These are phyloP conservation scores for Alternaria ethzedia DNA, from an alignment of 2,329 filamentous ascomycete species.

Conservation along the genomic window DNA sequence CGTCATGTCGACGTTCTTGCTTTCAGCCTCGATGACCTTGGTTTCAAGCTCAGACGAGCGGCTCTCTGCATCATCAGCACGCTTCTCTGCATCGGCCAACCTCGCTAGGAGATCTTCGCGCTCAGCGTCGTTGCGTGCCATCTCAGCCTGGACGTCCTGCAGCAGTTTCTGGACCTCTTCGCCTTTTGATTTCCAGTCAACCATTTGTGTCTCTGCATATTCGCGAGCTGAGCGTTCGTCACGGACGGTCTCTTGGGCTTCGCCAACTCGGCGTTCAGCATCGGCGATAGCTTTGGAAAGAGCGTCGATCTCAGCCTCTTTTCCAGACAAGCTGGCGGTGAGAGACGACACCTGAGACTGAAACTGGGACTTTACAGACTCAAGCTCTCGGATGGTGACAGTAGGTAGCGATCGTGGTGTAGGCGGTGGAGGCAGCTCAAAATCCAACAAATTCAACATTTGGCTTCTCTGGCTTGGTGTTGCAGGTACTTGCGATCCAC, in stretches of 20 bases:
- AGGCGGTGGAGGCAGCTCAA: conserved; percentile 91
- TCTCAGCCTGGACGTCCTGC: conserved; percentile 79
- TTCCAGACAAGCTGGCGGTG: conserved; percentile 87
- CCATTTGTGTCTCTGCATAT: conserved; percentile 74
- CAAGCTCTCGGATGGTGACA: conserved; percentile 89
- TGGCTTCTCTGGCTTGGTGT: conserved; percentile 43
- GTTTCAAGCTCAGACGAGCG: conserved; percentile 73
- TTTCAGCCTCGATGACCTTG: conserved; percentile 59
- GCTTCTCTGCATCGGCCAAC: conserved; percentile 75
- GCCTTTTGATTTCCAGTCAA: conserved; percentile 82
- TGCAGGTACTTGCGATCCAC: conserved; percentile 31
- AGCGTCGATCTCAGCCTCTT: conserved; percentile 87
- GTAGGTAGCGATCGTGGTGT: conserved; percentile 91
- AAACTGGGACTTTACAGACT: conserved; percentile 88
- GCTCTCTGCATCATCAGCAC: conserved; percentile 75
- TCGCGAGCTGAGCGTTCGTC: conserved; percentile 77
- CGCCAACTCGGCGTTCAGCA: conserved; percentile 89
- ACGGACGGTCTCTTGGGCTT: conserved; percentile 81
- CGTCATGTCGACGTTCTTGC: conserved; percentile 75
- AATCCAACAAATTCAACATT: conserved; percentile 66
- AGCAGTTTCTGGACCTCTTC: conserved; percentile 85
- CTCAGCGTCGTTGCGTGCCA: conserved; percentile 78
- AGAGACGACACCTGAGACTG: conserved; percentile 94
- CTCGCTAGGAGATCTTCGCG: conserved; percentile 78
- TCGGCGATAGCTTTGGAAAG: conserved; percentile 87